These are phyloP conservation scores for Flaveria brownii DNA, from an alignment of 129 eudicot species.

Conservation along the genomic window DNA sequence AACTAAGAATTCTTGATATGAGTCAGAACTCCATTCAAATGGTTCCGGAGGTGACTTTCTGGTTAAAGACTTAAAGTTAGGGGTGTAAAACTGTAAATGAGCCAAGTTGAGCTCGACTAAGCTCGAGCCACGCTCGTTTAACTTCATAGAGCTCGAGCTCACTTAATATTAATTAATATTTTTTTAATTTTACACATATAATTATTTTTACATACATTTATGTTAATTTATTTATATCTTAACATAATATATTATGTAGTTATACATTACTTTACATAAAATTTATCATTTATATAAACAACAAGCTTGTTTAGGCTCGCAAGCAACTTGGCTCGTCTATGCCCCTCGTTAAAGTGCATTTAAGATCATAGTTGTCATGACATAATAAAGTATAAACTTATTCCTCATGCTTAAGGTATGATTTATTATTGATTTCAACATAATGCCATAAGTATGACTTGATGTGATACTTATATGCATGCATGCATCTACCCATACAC, in stretches of 20 bases:
- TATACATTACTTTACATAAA: not conserved
- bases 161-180: not conserved
- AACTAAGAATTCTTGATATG: constrained; percentile 73
- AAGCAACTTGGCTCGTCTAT: not conserved
- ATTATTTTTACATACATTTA: not conserved
- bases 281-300: not conserved
- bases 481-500: not conserved
- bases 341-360: not conserved
- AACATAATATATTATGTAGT: not conserved
- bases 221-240: not conserved
- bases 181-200: not conserved
- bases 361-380: not conserved
- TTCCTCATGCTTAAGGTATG: not conserved
- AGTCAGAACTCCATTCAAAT: constrained; percentile 73
- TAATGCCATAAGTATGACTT: not conserved
- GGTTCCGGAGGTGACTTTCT: constrained; percentile 66
- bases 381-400: not conserved
- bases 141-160: not conserved
- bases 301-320: not conserved
- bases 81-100: not conserved
- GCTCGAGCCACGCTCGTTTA: not conserved
- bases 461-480: not conserved
- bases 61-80: not conserved
- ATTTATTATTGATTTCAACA: no score
- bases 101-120: not conserved